These are phyloP conservation scores for Microbotryum lychnidis-dioicae DNA, from an alignment of 1,284 basidiomycete species.

Conservation along the genomic window DNA sequence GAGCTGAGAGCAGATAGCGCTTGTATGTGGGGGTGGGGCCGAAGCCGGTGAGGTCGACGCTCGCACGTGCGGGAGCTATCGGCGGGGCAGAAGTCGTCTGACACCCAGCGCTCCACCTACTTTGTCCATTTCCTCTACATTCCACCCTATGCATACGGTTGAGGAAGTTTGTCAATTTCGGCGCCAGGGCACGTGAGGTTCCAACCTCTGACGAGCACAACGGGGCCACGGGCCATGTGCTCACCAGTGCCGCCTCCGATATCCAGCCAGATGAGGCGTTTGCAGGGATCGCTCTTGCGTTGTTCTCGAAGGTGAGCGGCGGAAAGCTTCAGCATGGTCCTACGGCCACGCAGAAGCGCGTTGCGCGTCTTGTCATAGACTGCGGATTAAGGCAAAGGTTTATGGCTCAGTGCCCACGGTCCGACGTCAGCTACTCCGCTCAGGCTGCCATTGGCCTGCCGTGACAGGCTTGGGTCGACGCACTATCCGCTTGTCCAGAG, in stretches of 20 bases:
- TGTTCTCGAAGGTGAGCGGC: slow-evolving; percentile 57
- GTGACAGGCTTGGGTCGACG: not conserved
- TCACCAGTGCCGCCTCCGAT: slow-evolving; percentile 70
- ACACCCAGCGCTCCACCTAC: not conserved
- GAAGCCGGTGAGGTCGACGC: not conserved
- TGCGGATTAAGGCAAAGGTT: not conserved
- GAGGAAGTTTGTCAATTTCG: not conserved
- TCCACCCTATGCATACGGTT: slow-evolving; percentile 49
- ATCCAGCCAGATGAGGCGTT: slow-evolving; percentile 66
- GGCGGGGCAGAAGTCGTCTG: too few species aligned
- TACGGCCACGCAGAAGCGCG: slow-evolving; percentile 56
- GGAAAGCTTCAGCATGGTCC: slow-evolving; percentile 61
- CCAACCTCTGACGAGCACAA: not conserved
- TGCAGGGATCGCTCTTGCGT: slow-evolving; percentile 42
- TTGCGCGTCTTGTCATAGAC: slow-evolving; percentile 60
- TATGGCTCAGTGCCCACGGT: too few species aligned
- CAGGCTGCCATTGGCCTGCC: not conserved
- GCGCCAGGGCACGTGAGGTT: not conserved
- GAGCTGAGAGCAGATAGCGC: too few species aligned
- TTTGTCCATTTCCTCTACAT: slow-evolving; percentile 72
- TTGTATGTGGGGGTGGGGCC: too few species aligned
- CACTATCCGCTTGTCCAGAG: slow-evolving; percentile 53
- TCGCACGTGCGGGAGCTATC: not conserved
- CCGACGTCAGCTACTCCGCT: not conserved
- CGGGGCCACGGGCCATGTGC: slow-evolving; percentile 2